Evolutionary conservation across 225 moss, liverwort and hornwort genomes (phyloP), one percentile per base, ranked within the genome.

Genomic region (Pleurozium schreberi): DNA sequence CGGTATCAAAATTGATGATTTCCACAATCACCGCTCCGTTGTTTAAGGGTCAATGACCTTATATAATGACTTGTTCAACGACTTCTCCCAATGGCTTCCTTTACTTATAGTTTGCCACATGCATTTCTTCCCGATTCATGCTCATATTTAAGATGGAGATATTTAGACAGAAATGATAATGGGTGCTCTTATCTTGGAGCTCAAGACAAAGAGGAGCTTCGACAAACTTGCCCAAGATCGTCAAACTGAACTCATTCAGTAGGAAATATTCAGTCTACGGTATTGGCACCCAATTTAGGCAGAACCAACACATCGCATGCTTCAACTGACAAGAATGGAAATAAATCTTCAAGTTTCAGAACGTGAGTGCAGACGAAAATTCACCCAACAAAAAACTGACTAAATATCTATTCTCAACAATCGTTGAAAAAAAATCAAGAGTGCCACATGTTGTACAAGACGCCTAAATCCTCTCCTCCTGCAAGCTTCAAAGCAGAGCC

Each of bases 401-500:
- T 65, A 66, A 36, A 25, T 45, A 40, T 25, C 60, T 50, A 83
- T 30, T 86, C 74, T 83, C 79, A 90, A 63, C 53, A 84, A 86
- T 84, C 12, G 20, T 64, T 82, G 58, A 87, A 59, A 50, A 36
- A 45, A 53, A 20, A 31, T 89, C 59, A 93, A 15, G 89, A 87
- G 78, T 89, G 57, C 95, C 95, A 95, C 81, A 94, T 84, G 74
- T 63, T 84, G 71, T 89, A 85, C 38, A 95, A 83, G 63, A 50
- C 49, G 40, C 52, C 59, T 26, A 94, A 85, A 83, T 94, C 94
- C 42, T 88, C 81, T 68, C 89, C 87, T 64, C 34, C 50, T 10
- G 80, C 82, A 19, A 91, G 92, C 60, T 89, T 91, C 82, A 99
- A 91, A 42, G 96, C 93, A 64, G 85, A n/a, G 84, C 94, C 88